Conservation (phyloP, 2,329 filamentous ascomycete species). For the Xylariaceae sp. region DNA sequence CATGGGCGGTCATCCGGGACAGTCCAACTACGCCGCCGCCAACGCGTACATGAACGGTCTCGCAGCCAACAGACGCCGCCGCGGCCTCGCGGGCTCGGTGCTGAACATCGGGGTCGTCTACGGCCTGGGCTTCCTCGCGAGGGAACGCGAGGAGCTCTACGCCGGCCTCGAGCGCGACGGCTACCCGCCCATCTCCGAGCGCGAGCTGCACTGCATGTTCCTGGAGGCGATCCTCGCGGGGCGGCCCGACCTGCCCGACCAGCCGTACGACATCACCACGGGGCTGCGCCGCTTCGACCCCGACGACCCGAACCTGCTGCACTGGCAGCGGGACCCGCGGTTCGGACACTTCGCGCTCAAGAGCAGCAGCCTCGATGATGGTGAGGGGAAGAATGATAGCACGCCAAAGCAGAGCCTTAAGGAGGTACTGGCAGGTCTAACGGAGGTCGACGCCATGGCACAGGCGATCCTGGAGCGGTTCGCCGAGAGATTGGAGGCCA, state of each 20-base stretch:
- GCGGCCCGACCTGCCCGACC: conserved; percentile 27
- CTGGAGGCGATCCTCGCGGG: conserved; percentile 53
- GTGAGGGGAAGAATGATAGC: neutral
- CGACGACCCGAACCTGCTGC: conserved; percentile 35
- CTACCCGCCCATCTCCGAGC: conserved; percentile 52
- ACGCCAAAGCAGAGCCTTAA: conserved; percentile 26
- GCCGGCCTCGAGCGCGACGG: conserved; percentile 46
- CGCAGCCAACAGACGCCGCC: conserved; percentile 40
- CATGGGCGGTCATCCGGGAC: conserved; percentile 47
- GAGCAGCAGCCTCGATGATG: conserved; percentile 16
- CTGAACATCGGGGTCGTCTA: conserved; percentile 52
- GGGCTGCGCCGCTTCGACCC: conserved; percentile 44
- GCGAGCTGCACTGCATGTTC: conserved; percentile 55
- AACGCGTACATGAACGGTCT: conserved; percentile 54
- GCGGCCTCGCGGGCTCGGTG: conserved; percentile 42
- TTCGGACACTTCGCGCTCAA: conserved; percentile 44
- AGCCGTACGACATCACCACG: conserved; percentile 42
- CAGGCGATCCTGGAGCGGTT: conserved; percentile 35
- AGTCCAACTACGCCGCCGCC: conserved; percentile 49
- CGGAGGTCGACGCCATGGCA: conserved; percentile 26
- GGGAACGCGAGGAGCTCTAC: conserved; percentile 45
- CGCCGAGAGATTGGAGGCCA: conserved; percentile 30
- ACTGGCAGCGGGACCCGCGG: conserved; percentile 48
- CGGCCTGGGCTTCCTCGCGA: conserved; percentile 47
- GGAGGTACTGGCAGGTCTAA: conserved; percentile 34